These are phyloP conservation scores for Tieghemiomyces parasiticus DNA, from an alignment of 192 early-diverging fungal species.

Conservation along the genomic window DNA sequence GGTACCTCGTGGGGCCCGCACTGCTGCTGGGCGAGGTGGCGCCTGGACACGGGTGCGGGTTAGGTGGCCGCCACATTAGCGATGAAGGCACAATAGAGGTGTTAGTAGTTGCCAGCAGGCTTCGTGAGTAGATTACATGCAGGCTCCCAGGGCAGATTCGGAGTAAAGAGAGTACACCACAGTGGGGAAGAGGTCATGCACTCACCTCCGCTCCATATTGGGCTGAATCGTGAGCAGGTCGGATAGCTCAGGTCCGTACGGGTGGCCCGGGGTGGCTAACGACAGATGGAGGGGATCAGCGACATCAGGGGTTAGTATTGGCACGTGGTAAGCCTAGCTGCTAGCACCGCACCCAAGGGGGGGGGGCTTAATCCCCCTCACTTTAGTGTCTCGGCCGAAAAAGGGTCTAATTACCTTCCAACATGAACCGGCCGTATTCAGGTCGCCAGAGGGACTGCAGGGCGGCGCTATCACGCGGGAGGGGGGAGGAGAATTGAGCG, in stretches of 20 bases:
- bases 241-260: conserved; percentile 69
- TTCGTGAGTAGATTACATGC: background rate
- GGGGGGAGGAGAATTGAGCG: no score
- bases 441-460: conserved; percentile 80
- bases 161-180: conserved; percentile 14
- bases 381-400: no score
- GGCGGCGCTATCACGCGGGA: conserved; percentile 27
- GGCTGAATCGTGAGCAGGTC: conserved; percentile 73
- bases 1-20: conserved; percentile 60
- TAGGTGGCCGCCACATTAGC: background rate
- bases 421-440: conserved; percentile 95
- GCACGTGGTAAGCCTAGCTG: background rate
- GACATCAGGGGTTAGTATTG: conserved; percentile 4
- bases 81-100: background rate
- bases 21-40: conserved; percentile 41
- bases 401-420: conserved; percentile 8
- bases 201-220: conserved; percentile 54
- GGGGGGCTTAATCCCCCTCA: no score
- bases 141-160: background rate
- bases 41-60: conserved; percentile 27
- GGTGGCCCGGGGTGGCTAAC: conserved; percentile 71
- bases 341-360: no score
- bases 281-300: background rate
- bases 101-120: background rate
- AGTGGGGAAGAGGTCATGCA: background rate